These are phyloP conservation scores for Penicillium sp. DNA, from an alignment of 2,329 filamentous ascomycete genomes.

Conservation along the genomic window DNA sequence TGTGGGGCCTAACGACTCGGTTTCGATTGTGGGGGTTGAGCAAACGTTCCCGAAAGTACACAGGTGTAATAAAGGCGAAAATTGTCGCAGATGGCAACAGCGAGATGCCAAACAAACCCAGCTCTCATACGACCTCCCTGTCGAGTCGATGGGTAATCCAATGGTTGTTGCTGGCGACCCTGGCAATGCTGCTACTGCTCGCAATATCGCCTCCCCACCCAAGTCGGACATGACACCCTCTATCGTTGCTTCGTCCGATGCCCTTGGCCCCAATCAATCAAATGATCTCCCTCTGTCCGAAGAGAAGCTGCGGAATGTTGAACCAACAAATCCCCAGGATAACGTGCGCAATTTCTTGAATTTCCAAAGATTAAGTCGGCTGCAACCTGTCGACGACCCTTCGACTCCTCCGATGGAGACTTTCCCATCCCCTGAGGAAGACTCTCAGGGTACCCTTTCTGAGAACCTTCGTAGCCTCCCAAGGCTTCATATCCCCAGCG, in stretches of 20 bases:
- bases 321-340: conserved; percentile 81
- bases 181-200: conserved; percentile 71
- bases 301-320: conserved; percentile 70
- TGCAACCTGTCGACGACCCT: conserved; percentile 53
- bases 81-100: conserved; percentile 79
- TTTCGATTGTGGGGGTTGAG: conserved; percentile 91
- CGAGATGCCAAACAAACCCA: conserved; percentile 77
- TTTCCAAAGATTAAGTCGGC: conserved; percentile 68
- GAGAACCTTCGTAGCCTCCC: conserved; percentile 61
- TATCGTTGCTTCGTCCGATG: conserved; percentile 86
- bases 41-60: conserved; percentile 85
- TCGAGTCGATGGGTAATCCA: conserved; percentile 68
- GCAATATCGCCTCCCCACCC: conserved; percentile 63
- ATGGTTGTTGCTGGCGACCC: conserved; percentile 80
- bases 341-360: conserved; percentile 89
- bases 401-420: conserved; percentile 61
- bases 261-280: conserved; percentile 72
- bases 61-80: conserved; percentile 82
- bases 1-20: conserved; percentile 71
- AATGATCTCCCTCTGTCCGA: conserved; percentile 73
- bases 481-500: conserved; percentile 59
- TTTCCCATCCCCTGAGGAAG: conserved; percentile 10
- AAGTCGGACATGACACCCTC: conserved; percentile 78
- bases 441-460: conserved; percentile 25
- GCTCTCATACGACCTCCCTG: conserved; percentile 76